phyloP scores from a whole-genome alignment of 2,329 filamentous ascomycete genomes.

The Boeremia lycopersici region DNA sequence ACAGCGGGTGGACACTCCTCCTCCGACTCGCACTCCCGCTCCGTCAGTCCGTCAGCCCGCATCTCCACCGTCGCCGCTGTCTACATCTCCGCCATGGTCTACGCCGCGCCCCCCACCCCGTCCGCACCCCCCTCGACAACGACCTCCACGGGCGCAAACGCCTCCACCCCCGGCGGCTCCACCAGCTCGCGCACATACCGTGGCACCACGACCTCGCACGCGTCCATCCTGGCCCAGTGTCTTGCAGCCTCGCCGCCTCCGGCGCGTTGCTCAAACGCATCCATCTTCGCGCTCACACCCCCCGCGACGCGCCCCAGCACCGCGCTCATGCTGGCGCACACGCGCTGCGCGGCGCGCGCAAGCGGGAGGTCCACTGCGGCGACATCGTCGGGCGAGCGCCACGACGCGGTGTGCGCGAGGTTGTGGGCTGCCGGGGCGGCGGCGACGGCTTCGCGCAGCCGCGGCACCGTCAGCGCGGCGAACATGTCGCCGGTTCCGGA shows the following conservation, averaged over 20 bases:
- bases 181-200: constrained; percentile 73
- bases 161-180: constrained; percentile 68
- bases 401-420: constrained; percentile 65
- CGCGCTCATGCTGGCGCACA: constrained; percentile 90
- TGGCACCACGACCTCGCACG: constrained; percentile 85
- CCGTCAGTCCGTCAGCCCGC: too few species aligned
- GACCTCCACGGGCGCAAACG: constrained; percentile 51
- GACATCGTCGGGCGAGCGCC: constrained; percentile 79
- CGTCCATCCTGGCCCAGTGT: constrained; percentile 74
- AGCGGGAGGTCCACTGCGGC: constrained; percentile 75
- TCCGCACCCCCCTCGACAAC: background rate
- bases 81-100: too few species aligned
- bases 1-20: too few species aligned
- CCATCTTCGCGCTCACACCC: constrained; percentile 51
- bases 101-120: constrained; percentile 19
- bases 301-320: constrained; percentile 71
- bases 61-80: too few species aligned
- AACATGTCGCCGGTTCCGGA: constrained; percentile 99
- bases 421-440: constrained; percentile 40
- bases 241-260: constrained; percentile 59
- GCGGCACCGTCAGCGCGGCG: constrained; percentile 84
- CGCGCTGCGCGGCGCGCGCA: constrained; percentile 81
- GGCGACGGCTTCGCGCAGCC: constrained; percentile 81
- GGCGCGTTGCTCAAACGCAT: constrained; percentile 52
- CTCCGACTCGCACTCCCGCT: too few species aligned